Evolutionary conservation across 176 grass and related monocot genomes (phyloP), one percentile per base, ranked within the genome.

Genomic region (Ampelocalamus luodianensis): DNA sequence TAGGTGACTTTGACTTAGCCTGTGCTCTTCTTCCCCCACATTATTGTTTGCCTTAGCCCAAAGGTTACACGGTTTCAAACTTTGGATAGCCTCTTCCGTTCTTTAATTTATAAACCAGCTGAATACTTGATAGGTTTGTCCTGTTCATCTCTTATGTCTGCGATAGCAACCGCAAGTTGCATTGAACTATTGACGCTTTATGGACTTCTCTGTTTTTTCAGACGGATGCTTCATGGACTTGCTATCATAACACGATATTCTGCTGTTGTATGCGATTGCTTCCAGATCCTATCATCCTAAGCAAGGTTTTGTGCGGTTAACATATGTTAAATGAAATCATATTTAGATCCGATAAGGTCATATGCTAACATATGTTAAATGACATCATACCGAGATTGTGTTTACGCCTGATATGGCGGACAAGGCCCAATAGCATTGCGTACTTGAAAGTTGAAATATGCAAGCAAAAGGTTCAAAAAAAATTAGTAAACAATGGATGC

Each of bases 101-200:
- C 40, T 89, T 84, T 69, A 4, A 74, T 84, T 85, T 74, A 50
- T 60, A 89, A 68, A 14, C 39, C 82, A 85, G 62, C 64, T 50
- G 29, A 74, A 68, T 56, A 75, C 51, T 49, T 53, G 68, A 26
- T 85, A 85, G 39, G 49, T 11, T 60, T 64, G 6, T 71, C 72
- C 12, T 75, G 48, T 68, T 48, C 46, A 23, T 80, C 15, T 51
- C 27, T 58, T 60, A n/a, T 68, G 23, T 18, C 3, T 16, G 67
- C 10, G 4, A 3, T 48, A 37, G 56, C 55, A 17, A 40, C 45
- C 29, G 6, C 23, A 70, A 24, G 43, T 45, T 74, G 46, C 44
- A 45, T 45, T 3, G 44, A 45, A 45, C 44, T 59, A 59, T n/a
- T 60, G 6, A 49, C 67, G 48, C 5, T 37, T 26, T 66, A 46